Percentiles rank a stretch among this genome's conserved stretches.
Evolutionary conservation across 306 rosid genomes (phyloP).

Genomic region (Hippophae rhamnoides): DNA sequence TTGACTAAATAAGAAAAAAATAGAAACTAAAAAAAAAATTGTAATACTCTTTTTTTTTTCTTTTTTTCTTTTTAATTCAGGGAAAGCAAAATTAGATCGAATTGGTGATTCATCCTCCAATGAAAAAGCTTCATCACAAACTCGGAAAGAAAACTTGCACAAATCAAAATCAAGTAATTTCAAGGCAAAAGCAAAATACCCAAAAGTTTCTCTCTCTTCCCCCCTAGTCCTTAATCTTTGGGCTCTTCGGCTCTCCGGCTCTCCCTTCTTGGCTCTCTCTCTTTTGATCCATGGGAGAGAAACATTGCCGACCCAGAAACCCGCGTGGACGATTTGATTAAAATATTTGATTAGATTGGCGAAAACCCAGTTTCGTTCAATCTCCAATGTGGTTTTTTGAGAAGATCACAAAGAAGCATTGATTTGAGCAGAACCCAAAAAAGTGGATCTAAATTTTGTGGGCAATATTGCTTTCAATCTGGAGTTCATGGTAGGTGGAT

Average conservation of each 20-base stretch:
- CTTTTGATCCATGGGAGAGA: slow-evolving; percentile 41
- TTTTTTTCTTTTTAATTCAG: slow-evolving; percentile 6
- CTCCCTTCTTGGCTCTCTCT: slow-evolving; percentile 1
- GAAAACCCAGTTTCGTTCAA: slow-evolving; percentile 10
- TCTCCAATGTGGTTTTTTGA: slow-evolving; percentile 53
- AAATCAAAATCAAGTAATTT: slow-evolving; percentile 5
- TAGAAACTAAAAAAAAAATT: not conserved
- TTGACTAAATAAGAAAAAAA: slow-evolving; percentile 11
- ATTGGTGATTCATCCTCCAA: slow-evolving; percentile 23
- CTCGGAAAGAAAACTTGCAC: slow-evolving; percentile 8
- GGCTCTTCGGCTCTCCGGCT: not conserved
- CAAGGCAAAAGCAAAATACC: not conserved
- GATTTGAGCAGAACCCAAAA: slow-evolving; percentile 30
- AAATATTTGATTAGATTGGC: slow-evolving; percentile 9
- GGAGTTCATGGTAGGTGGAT: slow-evolving; percentile 28
- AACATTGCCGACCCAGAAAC: slow-evolving; percentile 24
- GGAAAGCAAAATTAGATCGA: slow-evolving; percentile 53
- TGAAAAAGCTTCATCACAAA: slow-evolving; percentile 27
- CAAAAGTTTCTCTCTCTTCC: not conserved
- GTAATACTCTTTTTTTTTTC: not conserved
- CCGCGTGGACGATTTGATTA: slow-evolving; percentile 1
- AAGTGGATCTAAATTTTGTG: slow-evolving; percentile 28
- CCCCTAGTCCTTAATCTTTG: slow-evolving; percentile 8
- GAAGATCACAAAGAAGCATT: slow-evolving; percentile 27
- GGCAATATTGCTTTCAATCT: slow-evolving; percentile 10